Percentiles rank a stretch among this genome's conserved stretches.
Conservation (phyloP, 768 basidiomycete species). For the Baorangia bicolor region DNA sequence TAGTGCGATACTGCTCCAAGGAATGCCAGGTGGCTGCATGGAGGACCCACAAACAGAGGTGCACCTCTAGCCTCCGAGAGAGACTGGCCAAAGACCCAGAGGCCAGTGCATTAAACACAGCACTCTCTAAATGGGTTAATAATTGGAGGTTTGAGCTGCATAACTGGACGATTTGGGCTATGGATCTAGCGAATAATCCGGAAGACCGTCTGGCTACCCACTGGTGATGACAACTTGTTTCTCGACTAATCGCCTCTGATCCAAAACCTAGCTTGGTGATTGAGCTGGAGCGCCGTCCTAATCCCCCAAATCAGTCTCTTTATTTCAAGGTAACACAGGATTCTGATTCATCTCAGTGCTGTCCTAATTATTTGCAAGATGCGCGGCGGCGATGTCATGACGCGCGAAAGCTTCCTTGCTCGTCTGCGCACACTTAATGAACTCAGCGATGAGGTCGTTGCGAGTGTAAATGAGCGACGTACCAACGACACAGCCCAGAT, state of each 20-base stretch:
- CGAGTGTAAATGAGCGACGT: constrained; percentile 21
- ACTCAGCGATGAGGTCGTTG: constrained; percentile 20
- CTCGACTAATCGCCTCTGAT: background rate
- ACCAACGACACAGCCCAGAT: constrained; percentile 29
- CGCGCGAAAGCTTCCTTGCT: constrained; percentile 17
- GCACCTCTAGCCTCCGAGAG: constrained; percentile 11
- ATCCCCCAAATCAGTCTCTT: constrained; percentile 13
- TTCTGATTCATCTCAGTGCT: background rate
- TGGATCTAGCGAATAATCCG: constrained; percentile 29
- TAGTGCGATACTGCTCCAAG: constrained; percentile 33
- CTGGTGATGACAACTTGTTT: constrained; percentile 5
- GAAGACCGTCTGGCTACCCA: constrained; percentile 27
- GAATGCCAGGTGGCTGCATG: constrained; percentile 31
- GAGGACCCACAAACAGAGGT: constrained; percentile 28
- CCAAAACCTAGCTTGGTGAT: constrained; percentile 19
- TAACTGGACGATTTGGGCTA: constrained; percentile 18
- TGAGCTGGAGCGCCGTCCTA: constrained; percentile 18
- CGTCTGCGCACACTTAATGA: constrained; percentile 11
- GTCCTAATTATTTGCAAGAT: constrained; percentile 18
- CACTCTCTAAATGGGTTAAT: constrained; percentile 28
- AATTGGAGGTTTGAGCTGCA: constrained; percentile 22
- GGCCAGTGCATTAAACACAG: constrained; percentile 17
- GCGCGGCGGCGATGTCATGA: constrained; percentile 23
- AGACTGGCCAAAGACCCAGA: constrained; percentile 13
- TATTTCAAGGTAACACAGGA: constrained; percentile 21